phyloP scores from a whole-genome alignment of 2,329 filamentous ascomycete genomes.

The Ceratocystiopsis sp. region DNA sequence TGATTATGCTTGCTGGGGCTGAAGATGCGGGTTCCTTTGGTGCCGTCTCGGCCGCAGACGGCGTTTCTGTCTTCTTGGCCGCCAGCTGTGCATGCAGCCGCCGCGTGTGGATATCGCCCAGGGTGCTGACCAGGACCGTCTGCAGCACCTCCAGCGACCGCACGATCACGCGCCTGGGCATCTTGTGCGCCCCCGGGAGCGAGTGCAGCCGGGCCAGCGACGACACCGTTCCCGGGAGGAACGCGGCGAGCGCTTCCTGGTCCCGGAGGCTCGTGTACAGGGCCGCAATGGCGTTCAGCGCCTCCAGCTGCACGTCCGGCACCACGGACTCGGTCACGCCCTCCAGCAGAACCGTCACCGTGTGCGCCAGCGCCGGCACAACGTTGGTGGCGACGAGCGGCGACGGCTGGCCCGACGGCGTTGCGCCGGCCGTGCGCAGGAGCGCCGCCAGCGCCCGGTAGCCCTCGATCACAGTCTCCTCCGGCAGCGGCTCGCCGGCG shows the following conservation, averaged over 20 bases:
- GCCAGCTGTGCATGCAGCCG: slow-evolving; percentile 19
- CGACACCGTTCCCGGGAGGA: slow-evolving; percentile 78
- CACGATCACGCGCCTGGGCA: slow-evolving; percentile 43
- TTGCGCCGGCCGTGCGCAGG: slow-evolving; percentile 37
- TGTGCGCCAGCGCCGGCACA: slow-evolving; percentile 66
- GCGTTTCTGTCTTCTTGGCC: slow-evolving; percentile 10
- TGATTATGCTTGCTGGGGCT: background rate
- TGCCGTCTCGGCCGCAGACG: no score
- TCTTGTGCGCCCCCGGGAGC: slow-evolving; percentile 41
- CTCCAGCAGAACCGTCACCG: slow-evolving; percentile 65
- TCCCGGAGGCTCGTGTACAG: slow-evolving; percentile 51
- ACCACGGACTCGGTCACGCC: slow-evolving; percentile 48
- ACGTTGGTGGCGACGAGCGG: slow-evolving; percentile 38
- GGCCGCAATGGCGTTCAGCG: slow-evolving; percentile 44
- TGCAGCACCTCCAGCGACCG: slow-evolving; percentile 42
- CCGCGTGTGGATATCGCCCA: slow-evolving; percentile 40
- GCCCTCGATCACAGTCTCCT: slow-evolving; percentile 59
- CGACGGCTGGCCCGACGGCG: slow-evolving; percentile 10
- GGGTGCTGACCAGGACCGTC: slow-evolving; percentile 32
- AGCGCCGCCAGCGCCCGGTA: slow-evolving; percentile 54
- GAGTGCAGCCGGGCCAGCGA: slow-evolving; percentile 60
- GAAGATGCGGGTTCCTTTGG: background rate
- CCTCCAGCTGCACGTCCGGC: slow-evolving; percentile 52
- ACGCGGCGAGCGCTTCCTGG: slow-evolving; percentile 59
- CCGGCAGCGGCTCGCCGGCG: slow-evolving; percentile 24